Evolutionary conservation across 495 filamentous ascomycete species (phyloP), one percentile per base, ranked within the genome.

Genomic region (Annulohypoxylon stygium): DNA sequence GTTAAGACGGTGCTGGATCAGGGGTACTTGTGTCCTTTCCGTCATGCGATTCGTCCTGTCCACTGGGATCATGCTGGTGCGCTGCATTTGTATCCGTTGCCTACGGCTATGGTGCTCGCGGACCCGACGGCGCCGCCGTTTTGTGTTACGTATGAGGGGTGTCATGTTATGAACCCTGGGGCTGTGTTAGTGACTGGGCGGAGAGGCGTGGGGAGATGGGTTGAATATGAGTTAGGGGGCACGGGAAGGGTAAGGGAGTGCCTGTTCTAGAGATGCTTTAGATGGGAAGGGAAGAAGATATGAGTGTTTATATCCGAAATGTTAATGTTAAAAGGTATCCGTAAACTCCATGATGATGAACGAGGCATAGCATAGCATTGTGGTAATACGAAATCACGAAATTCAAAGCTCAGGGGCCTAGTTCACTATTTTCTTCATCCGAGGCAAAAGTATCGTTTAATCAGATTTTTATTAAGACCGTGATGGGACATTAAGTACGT

Each of bases 1-100:
- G 93, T 94, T 73, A 97, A 97, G 77, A 97, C 97, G 0, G 77
- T 99, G 33, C 85, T 99, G n/a, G 95, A 97, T 74, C 96, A 99
- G 79, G 93, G 93, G 4, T 91, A 92, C 41, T 83, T 99, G 5
- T 90, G 92, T 0, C 96, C 96, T 0, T 99, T 98, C 81, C 91
- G 92, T 0, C 85, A 93, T 30, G 82, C 88, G 1, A 82, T 86
- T 26, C 87, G 96, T 2, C 96, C 96, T 0, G 86, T 97, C 10
- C 86, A 96, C 60, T 98, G 96, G 96, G 94, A 97, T 80, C 92
- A 91, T 80, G 89, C 90, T 0, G 65, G 78, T 4, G 84, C 92
- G 11, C 77, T 97, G 54, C 88, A 91, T 54, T 84, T 99, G 12
- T 98, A 97, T 77, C 96, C 96, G 10, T 79, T 98, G 43, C 96